Evolutionary conservation across 257 asterid species (phyloP).

Genomic region (Ilex asprella): DNA sequence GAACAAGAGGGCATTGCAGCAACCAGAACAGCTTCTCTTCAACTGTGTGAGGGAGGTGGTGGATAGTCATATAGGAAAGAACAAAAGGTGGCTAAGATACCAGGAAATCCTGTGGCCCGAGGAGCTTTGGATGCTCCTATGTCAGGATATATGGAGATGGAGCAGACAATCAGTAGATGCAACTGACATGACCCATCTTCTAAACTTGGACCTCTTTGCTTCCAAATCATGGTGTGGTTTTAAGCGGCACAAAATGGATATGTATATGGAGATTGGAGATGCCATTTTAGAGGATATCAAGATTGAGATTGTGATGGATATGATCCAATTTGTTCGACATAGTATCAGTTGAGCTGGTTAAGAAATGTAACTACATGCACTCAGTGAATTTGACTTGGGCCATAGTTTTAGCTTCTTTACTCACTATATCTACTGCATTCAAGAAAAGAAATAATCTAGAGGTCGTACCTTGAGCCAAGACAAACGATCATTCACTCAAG

Average conservation of each 20-base stretch:
- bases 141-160: constrained; percentile 60
- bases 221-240: constrained; percentile 36
- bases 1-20: constrained; percentile 54
- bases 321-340: constrained; percentile 2
- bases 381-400: too few relatives aligned
- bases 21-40: constrained; percentile 45
- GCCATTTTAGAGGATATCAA: constrained; percentile 48
- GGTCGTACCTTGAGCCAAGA: too few relatives aligned
- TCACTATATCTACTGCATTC: too few relatives aligned
- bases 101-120: constrained; percentile 53
- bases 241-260: constrained; percentile 21
- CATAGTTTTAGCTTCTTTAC: too few relatives aligned
- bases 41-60: constrained; percentile 59
- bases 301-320: constrained; percentile 30
- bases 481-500: too few relatives aligned
- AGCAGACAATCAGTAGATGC: constrained; percentile 55
- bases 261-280: constrained; percentile 39
- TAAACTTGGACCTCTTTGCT: constrained; percentile 30
- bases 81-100: constrained; percentile 18
- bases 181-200: constrained; percentile 22
- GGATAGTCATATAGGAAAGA: constrained; percentile 32
- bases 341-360: not conserved
- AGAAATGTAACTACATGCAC: not conserved
- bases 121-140: constrained; percentile 52
- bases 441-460: too few relatives aligned